A percentile compares a stretch with the other conserved stretches of the same genome.
These are phyloP conservation scores for Cyberlindnera bimundalis DNA, from an alignment of 805 yeast species.

Conservation along the genomic window DNA sequence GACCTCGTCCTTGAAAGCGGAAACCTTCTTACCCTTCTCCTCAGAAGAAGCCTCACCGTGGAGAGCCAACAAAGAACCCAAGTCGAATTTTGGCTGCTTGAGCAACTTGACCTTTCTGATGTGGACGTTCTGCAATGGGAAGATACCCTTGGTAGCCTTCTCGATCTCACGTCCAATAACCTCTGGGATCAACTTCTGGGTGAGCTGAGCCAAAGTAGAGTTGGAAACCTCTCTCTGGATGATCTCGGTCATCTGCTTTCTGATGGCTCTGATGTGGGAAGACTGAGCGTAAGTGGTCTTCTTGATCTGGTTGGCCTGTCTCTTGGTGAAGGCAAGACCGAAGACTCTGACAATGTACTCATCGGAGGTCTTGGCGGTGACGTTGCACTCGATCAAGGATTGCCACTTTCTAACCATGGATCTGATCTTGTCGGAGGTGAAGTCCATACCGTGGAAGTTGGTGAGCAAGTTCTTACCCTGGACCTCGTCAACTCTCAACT, in stretches of 20 bases:
- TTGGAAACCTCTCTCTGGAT: slow-evolving; percentile 94
- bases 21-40: slow-evolving; percentile 96
- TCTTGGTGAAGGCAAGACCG: slow-evolving; percentile 98
- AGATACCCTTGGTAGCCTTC: slow-evolving; percentile 91
- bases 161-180: slow-evolving; percentile 98
- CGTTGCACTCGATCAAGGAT: slow-evolving; percentile 96
- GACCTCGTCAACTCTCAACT: slow-evolving; percentile 97
- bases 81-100: slow-evolving; percentile 98
- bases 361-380: slow-evolving; percentile 96
- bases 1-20: slow-evolving; percentile 98
- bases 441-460: slow-evolving; percentile 99
- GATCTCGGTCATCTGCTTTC: slow-evolving; percentile 95
- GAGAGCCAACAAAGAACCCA: slow-evolving; percentile 91
- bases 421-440: slow-evolving; percentile 96
- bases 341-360: slow-evolving; percentile 96
- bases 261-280: slow-evolving; percentile 76
- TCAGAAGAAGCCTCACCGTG: slow-evolving; percentile 95
- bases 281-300: slow-evolving; percentile 98
- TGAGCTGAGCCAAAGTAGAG: slow-evolving; percentile 94
- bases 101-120: slow-evolving; percentile 98
- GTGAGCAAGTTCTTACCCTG: slow-evolving; percentile 98
- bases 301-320: slow-evolving; percentile 95
- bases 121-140: slow-evolving; percentile 98
- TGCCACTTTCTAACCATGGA: slow-evolving; percentile 99
- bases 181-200: slow-evolving; percentile 97